Percentiles rank a stretch among this genome's conserved stretches.
Evolutionary conservation across 2,329 filamentous ascomycete species (phyloP).

Genomic region (Neoascochyta sp.): DNA sequence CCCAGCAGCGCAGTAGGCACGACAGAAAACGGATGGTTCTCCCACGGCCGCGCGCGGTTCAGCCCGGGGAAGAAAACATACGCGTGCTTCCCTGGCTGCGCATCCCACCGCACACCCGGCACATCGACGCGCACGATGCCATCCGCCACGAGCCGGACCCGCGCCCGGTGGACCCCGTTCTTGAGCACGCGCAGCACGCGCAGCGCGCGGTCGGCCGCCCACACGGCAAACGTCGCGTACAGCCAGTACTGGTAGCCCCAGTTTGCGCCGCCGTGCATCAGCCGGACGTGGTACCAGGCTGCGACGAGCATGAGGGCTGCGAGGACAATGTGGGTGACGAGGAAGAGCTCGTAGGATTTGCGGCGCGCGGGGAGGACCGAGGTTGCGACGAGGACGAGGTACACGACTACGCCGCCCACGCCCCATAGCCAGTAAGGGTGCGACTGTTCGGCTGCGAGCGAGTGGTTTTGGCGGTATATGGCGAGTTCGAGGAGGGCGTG

Average conservation of each 20-base stretch:
- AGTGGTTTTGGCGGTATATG: slow-evolving; percentile 16
- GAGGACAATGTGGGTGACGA: slow-evolving; percentile 32
- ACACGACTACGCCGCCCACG: slow-evolving; percentile 33
- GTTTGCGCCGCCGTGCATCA: slow-evolving; percentile 17
- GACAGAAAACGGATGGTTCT: slow-evolving; percentile 55
- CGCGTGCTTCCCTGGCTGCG: slow-evolving; percentile 23
- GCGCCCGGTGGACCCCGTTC: slow-evolving; percentile 39
- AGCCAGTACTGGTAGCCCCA: slow-evolving; percentile 48
- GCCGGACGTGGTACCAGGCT: slow-evolving; percentile 41
- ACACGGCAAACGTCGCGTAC: slow-evolving; percentile 43
- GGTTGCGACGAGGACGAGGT: slow-evolving; percentile 23
- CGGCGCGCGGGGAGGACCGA: slow-evolving; percentile 27
- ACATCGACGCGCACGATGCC: slow-evolving; percentile 44
- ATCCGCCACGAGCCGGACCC: slow-evolving; percentile 32
- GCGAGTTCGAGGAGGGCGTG: slow-evolving; percentile 17
- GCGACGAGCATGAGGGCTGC: slow-evolving; percentile 30
- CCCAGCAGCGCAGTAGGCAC: slow-evolving; percentile 21
- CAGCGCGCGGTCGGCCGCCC: slow-evolving; percentile 47
- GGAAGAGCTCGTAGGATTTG: slow-evolving; percentile 35
- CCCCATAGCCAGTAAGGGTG: slow-evolving; percentile 40
- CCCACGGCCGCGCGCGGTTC: slow-evolving; percentile 40
- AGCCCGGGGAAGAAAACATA: slow-evolving; percentile 53
- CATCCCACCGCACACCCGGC: slow-evolving; percentile 39
- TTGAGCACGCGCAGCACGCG: slow-evolving; percentile 41
- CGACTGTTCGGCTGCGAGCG: slow-evolving; percentile 12